Percentiles rank a stretch among this genome's conserved stretches.
phyloP scores from a whole-genome alignment of 2,329 filamentous ascomycete genomes.

The Penicillium sp. region DNA sequence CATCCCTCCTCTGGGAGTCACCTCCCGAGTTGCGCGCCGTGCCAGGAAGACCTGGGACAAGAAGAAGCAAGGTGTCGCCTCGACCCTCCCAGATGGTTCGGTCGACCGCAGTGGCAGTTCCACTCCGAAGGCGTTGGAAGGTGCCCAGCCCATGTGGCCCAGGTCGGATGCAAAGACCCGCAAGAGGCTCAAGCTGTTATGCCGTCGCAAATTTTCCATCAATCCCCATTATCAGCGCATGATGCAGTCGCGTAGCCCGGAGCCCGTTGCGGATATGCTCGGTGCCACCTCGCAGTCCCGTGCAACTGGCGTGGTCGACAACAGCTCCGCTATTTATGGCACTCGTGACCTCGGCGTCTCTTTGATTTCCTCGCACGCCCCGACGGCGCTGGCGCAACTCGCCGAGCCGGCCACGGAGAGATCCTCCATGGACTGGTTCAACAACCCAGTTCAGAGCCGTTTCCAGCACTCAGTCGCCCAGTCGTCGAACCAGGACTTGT shows the following conservation, averaged over 20 bases:
- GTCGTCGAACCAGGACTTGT: conserved; percentile 11
- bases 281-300: conserved; percentile 26
- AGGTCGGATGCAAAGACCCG: conserved; percentile 54
- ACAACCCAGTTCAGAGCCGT: conserved; percentile 26
- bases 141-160: conserved; percentile 47
- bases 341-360: conserved; percentile 44
- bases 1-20: conserved; percentile 58
- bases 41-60: conserved; percentile 57
- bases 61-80: conserved; percentile 33
- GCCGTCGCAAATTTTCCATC: conserved; percentile 56
- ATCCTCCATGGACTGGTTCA: conserved; percentile 33
- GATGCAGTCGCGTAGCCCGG: conserved; percentile 55
- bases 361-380: conserved; percentile 39
- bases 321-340: conserved; percentile 33
- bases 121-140: conserved; percentile 41
- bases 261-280: conserved; percentile 47
- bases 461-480: conserved; percentile 2
- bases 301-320: conserved; percentile 19
- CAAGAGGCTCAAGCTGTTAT: conserved; percentile 53
- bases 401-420: conserved; percentile 25
- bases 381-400: conserved; percentile 32
- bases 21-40: conserved; percentile 56
- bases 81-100: conserved; percentile 6
- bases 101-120: conserved; percentile 42
- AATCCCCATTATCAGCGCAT: conserved; percentile 60